These are phyloP conservation scores for Martiniozyma abietophila DNA, from an alignment of 805 yeast genomes.

Conservation along the genomic window DNA sequence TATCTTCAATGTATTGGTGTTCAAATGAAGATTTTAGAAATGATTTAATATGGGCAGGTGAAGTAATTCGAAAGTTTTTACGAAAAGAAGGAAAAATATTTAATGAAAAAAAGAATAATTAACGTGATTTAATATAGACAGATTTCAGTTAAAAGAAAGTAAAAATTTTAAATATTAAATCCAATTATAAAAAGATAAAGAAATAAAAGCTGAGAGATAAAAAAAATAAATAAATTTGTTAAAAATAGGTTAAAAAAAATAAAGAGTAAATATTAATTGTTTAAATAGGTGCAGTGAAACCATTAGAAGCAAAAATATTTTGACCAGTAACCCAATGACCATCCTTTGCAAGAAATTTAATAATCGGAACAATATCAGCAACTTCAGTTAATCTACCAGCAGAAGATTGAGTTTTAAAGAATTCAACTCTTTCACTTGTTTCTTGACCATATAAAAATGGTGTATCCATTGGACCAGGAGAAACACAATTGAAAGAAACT, in stretches of 20 bases:
- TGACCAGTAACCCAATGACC: slow-evolving; percentile 69
- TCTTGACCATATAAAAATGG: slow-evolving; percentile 59
- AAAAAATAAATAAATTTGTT: too few species aligned
- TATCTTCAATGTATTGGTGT: slow-evolving; percentile 5
- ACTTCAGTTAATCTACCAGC: slow-evolving; percentile 45
- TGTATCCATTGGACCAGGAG: slow-evolving; percentile 63
- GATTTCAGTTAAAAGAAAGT: too few species aligned
- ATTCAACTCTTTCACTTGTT: slow-evolving; percentile 40
- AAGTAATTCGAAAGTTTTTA: not conserved
- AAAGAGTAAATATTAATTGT: too few species aligned
- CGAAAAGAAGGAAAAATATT: not conserved
- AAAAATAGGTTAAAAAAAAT: too few species aligned
- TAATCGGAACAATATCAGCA: slow-evolving; percentile 54
- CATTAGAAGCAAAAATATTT: slow-evolving; percentile 55
- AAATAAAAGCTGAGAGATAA: too few species aligned
- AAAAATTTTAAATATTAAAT: too few species aligned
- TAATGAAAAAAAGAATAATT: not conserved
- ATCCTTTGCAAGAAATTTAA: slow-evolving; percentile 50
- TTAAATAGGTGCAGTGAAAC: slow-evolving; percentile 59
- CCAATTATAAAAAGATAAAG: too few species aligned
- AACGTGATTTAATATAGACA: too few species aligned
- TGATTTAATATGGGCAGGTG: slow-evolving; percentile 3
- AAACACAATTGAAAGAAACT: slow-evolving; percentile 45
- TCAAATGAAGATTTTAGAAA: slow-evolving; percentile 1
- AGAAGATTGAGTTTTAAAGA: slow-evolving; percentile 42